Percentiles rank a stretch among this genome's conserved stretches.
phyloP scores from a whole-genome alignment of 192 early-diverging fungal genomes.

The Linnemannia schmuckeri region DNA sequence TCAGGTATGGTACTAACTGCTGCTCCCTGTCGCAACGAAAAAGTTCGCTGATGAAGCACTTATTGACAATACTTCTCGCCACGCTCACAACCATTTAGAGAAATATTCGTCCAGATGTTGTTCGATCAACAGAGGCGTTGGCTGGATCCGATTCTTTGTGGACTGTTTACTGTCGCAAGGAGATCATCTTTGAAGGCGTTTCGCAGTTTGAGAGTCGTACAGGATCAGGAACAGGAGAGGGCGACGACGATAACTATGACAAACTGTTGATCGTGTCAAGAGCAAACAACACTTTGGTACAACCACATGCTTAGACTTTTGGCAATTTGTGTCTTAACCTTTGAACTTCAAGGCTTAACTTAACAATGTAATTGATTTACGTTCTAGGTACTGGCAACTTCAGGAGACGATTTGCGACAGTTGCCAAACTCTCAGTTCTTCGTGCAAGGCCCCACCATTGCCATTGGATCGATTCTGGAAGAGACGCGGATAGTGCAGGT shows the following conservation, averaged over 20 bases:
- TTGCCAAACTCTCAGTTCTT: slow-evolving; percentile 82
- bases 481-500: slow-evolving; percentile 88
- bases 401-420: slow-evolving; percentile 86
- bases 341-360: background rate
- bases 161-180: slow-evolving; percentile 74
- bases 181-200: slow-evolving; percentile 60
- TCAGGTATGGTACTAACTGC: slow-evolving; percentile 45
- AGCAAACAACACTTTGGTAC: slow-evolving; percentile 72
- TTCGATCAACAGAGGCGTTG: slow-evolving; percentile 60
- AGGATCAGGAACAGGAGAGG: slow-evolving; percentile 14
- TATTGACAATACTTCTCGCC: background rate
- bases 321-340: background rate
- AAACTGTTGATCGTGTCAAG: slow-evolving; percentile 76
- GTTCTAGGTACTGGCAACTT: slow-evolving; percentile 77
- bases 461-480: slow-evolving; percentile 77
- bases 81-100: slow-evolving; percentile 38
- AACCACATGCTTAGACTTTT: background rate
- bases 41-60: background rate
- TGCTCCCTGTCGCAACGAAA: background rate
- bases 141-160: slow-evolving; percentile 73
- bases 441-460: slow-evolving; percentile 81
- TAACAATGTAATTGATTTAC: background rate
- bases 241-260: slow-evolving; percentile 60
- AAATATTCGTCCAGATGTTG: slow-evolving; percentile 61
- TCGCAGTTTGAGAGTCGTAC: slow-evolving; percentile 47